Base-by-base conservation (phyloP, 1,284 basidiomycete genomes). In the Thelephora terrestris region DNA sequence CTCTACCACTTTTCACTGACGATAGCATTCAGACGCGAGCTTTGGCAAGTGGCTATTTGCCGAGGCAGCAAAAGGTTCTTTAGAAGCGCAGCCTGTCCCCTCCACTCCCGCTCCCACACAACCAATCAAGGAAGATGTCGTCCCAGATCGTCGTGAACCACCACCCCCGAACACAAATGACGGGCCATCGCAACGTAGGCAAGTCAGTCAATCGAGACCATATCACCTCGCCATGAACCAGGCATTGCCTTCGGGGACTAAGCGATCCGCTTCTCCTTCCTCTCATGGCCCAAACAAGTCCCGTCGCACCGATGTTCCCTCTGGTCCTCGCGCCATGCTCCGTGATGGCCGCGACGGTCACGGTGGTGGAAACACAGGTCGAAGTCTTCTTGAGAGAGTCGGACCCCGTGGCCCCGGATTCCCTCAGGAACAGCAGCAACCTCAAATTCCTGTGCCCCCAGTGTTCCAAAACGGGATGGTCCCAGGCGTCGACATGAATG, bases 21-120 rank as follows among this genome's bases (percentile, higher is more conserved):
- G 43, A n/a, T 37, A 47, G 36, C 35, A 42, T 43, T 36, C 46
- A 86, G 87, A 91, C 58, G 65, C 75, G 44, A 78, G 70, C 52
- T 91, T 92, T 62, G 89, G 87, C 20, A 79, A 85, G 50, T 92
- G 89, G 89, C 65, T 92, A 23, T 92, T 92, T 59, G 64, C 68
- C 25, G 84, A 87, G 61, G 85, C 85, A 27, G 77, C 79, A 9
- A 86, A 83, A 62, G 81, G 80, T 42, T 73, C 71, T 23, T 66
- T 74, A 3, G 79, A 76, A 53, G 59, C 65, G 3, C 68, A 70
- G 45, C 56, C 70, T 20, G 69, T 70, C 10, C 48, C 61, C 3
- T 49, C 60, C 38, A 43, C 54, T 7, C 42, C 57, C 17, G 53
- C 61, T 38, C 48, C 62, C n/a, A 57, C 67, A 20, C 53, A 69